Conservation (phyloP, 148 eudicot genomes). For the Suaeda aralocaspica region DNA sequence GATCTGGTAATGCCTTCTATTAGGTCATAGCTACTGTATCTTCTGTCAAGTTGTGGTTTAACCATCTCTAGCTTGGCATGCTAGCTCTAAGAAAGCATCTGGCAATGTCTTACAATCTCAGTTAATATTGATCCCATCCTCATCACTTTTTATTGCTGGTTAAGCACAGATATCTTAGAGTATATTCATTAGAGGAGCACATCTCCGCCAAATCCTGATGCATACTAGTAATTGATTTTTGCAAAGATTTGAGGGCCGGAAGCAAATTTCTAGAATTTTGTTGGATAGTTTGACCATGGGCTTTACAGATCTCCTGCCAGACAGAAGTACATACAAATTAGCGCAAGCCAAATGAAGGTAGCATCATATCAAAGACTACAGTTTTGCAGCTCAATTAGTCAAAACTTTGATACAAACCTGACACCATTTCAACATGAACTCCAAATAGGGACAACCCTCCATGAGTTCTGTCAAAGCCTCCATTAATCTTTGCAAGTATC, state of each 20-base stretch:
- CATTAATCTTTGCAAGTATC: constrained; percentile 75
- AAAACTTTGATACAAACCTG: constrained; percentile 47
- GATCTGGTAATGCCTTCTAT: neutral
- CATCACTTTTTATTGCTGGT: constrained; percentile 41
- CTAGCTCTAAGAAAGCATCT: neutral
- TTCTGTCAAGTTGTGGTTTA: neutral
- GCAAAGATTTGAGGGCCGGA: constrained; percentile 85
- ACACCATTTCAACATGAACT: constrained; percentile 87
- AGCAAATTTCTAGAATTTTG: constrained; percentile 73
- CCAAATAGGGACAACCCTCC: constrained; percentile 79
- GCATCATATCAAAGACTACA: neutral
- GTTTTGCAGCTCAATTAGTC: neutral
- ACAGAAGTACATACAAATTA: neutral
- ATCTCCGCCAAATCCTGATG: constrained; percentile 94
- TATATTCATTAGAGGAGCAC: constrained; percentile 90
- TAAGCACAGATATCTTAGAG: constrained; percentile 74
- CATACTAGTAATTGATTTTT: constrained; percentile 72
- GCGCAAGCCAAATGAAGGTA: neutral
- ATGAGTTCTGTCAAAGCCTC: constrained; percentile 84
- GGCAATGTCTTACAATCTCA: neutral
- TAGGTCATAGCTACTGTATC: neutral
- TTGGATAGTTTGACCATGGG: constrained; percentile 74
- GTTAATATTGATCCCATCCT: constrained; percentile 13
- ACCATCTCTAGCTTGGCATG: neutral
- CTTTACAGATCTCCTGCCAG: constrained; percentile 79